These are phyloP conservation scores for Vitis labrusca DNA, from an alignment of 164 flowering plant species.

Conservation along the genomic window DNA sequence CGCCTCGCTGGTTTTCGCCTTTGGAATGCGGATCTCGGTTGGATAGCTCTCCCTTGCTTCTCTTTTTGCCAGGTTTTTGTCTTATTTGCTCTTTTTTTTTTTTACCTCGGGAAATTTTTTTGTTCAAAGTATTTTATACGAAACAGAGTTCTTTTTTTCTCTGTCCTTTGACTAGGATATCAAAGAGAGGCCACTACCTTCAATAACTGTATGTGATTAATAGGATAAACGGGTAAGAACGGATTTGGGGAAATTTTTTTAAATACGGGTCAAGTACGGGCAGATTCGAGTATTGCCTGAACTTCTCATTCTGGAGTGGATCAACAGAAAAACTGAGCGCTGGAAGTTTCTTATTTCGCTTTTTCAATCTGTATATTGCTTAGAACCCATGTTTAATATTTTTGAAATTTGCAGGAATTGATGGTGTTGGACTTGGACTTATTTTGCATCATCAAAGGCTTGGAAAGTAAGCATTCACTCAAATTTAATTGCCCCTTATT, in stretches of 20 bases:
- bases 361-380: too few species aligned
- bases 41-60: conserved; percentile 46
- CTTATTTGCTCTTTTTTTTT: not conserved
- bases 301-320: too few species aligned
- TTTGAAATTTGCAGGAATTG: conserved; percentile 33
- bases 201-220: too few species aligned
- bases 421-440: conserved; percentile 57
- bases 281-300: too few species aligned
- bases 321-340: too few species aligned
- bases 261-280: too few species aligned
- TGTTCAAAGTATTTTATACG: not conserved
- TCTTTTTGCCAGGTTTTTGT: conserved; percentile 53
- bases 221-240: too few species aligned
- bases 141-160: not conserved
- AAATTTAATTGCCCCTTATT: not conserved
- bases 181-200: too few species aligned
- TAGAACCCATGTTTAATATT: not conserved
- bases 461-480: conserved; percentile 36
- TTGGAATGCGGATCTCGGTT: conserved; percentile 40
- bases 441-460: conserved; percentile 42
- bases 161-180: too few species aligned
- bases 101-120: too few species aligned
- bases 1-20: conserved; percentile 76
- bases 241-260: too few species aligned
- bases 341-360: too few species aligned